Base-by-base conservation (phyloP, 371 early-diverging fungal species). In the Mucor piriformis region DNA sequence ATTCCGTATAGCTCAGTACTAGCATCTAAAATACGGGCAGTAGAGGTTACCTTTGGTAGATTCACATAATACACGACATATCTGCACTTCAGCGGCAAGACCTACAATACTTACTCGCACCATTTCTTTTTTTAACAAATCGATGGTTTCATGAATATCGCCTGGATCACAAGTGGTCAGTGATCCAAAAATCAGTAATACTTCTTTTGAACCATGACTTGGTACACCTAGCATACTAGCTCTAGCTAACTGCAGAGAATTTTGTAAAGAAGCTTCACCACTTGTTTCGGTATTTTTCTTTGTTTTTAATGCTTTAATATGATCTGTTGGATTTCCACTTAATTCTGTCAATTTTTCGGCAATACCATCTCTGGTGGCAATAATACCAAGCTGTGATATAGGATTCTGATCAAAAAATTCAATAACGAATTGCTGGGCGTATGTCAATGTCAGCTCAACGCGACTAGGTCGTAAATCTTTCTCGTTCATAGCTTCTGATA, bases 351-450 rank as follows among this genome's bases (percentile, higher is more conserved):
- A 37, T 67, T 88, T 89, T 66, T 95, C 93, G 0, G 95, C 95
- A 44, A 92, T 71, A 21, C 94, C 95, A 54, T 96, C 94, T 54
- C 90, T 81, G 2, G 93, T 95, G 3, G 87, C 83, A n/a, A 96
- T 86, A 15, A 97, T 74, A 7, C 95, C 92, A 32, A 96, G 76
- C 73, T 95, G 95, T 7, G 93, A 90, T 50, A 97, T 88, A 0
- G 98, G 97, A 68, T 97, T 97, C 62, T 93, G 96, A 74, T 96
- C 96, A 74, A 95, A 95, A 64, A 86, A 97, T 70, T 95, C 97
- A 24, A 70, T 64, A 1, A 95, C 78, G 59, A 95, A 97, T 40
- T 83, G 75, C 55, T 89, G 89, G 8, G 88, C 79, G 47, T 86
- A 82, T 0, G 70, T 77, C 21, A 94, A 65, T 0, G 89, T 84